These are phyloP conservation scores for Casuarina glauca DNA, from an alignment of 306 rosid species.

Conservation along the genomic window DNA sequence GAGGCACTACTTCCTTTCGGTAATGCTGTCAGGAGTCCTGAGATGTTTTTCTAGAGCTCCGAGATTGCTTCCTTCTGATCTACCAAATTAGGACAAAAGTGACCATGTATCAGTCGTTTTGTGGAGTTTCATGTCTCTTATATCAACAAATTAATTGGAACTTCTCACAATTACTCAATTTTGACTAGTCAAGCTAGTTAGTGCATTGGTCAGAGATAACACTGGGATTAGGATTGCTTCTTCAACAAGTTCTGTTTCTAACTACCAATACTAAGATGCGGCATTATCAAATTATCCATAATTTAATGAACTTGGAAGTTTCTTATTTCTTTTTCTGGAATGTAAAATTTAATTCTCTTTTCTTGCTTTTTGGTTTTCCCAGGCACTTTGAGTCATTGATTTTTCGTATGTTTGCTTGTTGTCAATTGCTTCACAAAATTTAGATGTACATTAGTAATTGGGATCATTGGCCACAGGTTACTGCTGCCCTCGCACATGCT, in stretches of 20 bases:
- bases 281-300: background rate
- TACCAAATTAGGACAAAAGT: background rate
- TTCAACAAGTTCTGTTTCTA: background rate
- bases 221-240: background rate
- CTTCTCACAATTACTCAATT: background rate
- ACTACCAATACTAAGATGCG: background rate
- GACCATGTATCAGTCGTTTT: background rate
- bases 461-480: constrained; percentile 55
- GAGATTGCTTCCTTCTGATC: background rate
- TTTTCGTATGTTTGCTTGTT: background rate
- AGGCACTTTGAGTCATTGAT: background rate
- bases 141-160: background rate
- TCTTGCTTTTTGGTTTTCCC: background rate
- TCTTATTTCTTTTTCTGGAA: background rate
- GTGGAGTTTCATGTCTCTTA: background rate
- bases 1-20: background rate
- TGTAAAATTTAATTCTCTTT: background rate
- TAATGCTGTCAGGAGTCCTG: background rate
- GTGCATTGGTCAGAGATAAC: background rate
- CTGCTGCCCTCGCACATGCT: constrained; percentile 74
- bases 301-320: background rate
- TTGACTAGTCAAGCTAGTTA: background rate
- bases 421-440: constrained; percentile 1
- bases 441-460: constrained; percentile 16
- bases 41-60: background rate